Percentiles rank a stretch among this genome's conserved stretches.
Conservation (phyloP, 2,329 filamentous ascomycete species). For the Chaetomiaceae sp. region DNA sequence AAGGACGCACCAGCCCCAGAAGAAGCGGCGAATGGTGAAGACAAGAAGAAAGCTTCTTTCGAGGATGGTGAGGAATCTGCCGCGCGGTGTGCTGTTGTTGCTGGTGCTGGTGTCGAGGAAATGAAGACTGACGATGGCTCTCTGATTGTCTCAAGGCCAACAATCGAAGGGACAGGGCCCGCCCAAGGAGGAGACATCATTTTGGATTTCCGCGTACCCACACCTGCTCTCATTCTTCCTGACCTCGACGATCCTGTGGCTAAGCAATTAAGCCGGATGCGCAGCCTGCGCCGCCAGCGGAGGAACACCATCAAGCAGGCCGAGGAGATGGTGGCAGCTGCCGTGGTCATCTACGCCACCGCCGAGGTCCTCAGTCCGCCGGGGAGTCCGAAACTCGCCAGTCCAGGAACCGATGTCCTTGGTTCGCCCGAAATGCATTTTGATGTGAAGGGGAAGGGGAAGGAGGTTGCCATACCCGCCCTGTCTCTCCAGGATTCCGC, state of each 20-base stretch:
- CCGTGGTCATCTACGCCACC: constrained; percentile 51
- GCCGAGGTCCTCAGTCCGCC: constrained; percentile 45
- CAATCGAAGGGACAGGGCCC: constrained; percentile 21
- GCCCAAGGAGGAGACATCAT: constrained; percentile 26
- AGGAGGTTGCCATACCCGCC: constrained; percentile 25
- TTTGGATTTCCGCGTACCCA: constrained; percentile 37
- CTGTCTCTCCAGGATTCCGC: constrained; percentile 24
- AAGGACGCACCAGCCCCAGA: constrained; percentile 22
- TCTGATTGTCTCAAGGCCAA: constrained; percentile 23
- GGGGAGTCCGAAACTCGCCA: constrained; percentile 33
- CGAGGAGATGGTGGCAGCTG: constrained; percentile 51
- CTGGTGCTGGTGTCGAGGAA: constrained; percentile 22
- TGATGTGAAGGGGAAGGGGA: constrained; percentile 28
- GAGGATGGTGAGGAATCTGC: constrained; percentile 27
- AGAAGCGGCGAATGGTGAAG: constrained; percentile 21
- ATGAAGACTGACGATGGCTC: constrained; percentile 26
- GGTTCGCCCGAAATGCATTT: constrained; percentile 29
- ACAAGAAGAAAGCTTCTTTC: constrained; percentile 23
- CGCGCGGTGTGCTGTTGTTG: constrained; percentile 19
- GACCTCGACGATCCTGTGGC: constrained; percentile 38
- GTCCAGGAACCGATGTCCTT: constrained; percentile 29
- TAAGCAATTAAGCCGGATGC: constrained; percentile 39
- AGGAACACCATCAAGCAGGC: constrained; percentile 43
- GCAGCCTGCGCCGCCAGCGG: constrained; percentile 43
- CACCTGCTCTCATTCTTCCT: constrained; percentile 46